Conservation (phyloP, 192 early-diverging fungal genomes). For the Coemansia sp. region DNA sequence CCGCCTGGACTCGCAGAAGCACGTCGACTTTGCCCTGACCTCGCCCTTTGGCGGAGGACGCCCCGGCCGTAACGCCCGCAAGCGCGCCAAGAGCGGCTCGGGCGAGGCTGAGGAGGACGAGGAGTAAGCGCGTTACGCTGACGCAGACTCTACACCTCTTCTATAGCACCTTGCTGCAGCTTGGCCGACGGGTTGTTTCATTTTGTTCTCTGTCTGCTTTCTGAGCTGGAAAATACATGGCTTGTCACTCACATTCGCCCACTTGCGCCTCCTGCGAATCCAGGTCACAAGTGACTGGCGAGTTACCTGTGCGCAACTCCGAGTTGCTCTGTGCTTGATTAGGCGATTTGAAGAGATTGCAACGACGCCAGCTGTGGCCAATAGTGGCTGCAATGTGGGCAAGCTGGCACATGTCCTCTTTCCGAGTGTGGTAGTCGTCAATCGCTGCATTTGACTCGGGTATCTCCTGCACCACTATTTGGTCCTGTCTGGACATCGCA, state of each 20-base stretch:
- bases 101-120: conserved; percentile 63
- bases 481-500: no score
- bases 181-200: neutral
- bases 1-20: conserved; percentile 79
- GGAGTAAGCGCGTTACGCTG: conserved; percentile 34
- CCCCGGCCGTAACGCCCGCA: conserved; percentile 94
- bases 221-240: neutral
- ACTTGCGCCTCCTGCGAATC: neutral
- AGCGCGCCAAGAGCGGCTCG: conserved; percentile 76
- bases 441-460: neutral
- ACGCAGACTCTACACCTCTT: neutral
- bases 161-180: neutral
- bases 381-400: neutral
- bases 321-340: neutral
- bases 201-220: neutral
- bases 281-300: neutral
- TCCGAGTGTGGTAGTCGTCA: no score
- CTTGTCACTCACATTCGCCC: neutral
- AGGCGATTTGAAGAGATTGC: no score
- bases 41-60: conserved; percentile 97
- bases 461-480: neutral
- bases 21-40: conserved; percentile 78
- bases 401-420: neutral
- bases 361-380: neutral
- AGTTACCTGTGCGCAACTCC: neutral